These are phyloP conservation scores for Leucocoprinus sp. DNA, from an alignment of 768 basidiomycete species.

Conservation along the genomic window DNA sequence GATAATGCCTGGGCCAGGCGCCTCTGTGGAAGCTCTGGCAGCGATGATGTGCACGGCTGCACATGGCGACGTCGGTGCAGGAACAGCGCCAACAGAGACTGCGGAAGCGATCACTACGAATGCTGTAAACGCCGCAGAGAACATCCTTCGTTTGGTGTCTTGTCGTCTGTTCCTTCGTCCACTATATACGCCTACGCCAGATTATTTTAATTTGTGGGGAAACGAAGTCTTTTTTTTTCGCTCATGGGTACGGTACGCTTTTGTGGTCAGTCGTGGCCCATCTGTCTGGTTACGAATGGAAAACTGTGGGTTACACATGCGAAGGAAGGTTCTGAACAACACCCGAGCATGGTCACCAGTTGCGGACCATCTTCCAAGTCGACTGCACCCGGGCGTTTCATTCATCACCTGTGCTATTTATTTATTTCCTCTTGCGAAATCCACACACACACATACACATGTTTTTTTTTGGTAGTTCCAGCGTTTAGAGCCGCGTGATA, in stretches of 20 bases:
- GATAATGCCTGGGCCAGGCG: constrained; percentile 20
- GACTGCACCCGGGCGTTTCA: constrained; percentile 6
- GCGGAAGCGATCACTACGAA: constrained; percentile 4
- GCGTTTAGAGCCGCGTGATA: too few species aligned
- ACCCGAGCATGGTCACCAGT: constrained; percentile 2
- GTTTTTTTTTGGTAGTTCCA: too few species aligned
- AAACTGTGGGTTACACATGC: too few species aligned
- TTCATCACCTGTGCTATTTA: constrained; percentile 10
- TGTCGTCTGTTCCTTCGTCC: too few species aligned
- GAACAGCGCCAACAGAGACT: constrained; percentile 11
- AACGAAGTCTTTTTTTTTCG: too few species aligned
- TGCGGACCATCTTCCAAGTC: not conserved
- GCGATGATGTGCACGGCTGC: constrained; percentile 23
- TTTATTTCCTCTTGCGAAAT: too few species aligned
- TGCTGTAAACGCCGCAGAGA: constrained; percentile 5
- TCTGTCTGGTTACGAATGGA: too few species aligned
- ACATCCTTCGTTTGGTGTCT: not conserved
- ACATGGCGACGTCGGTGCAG: constrained; percentile 20
- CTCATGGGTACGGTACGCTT: too few species aligned
- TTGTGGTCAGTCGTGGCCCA: too few species aligned
- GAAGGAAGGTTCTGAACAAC: not conserved
- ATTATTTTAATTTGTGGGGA: too few species aligned
- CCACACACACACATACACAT: too few species aligned
- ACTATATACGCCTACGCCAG: too few species aligned
- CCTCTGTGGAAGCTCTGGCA: constrained; percentile 20